Evolutionary conservation across 176 grass and related monocot genomes (phyloP).

Genomic region (Melocanna baccifera): DNA sequence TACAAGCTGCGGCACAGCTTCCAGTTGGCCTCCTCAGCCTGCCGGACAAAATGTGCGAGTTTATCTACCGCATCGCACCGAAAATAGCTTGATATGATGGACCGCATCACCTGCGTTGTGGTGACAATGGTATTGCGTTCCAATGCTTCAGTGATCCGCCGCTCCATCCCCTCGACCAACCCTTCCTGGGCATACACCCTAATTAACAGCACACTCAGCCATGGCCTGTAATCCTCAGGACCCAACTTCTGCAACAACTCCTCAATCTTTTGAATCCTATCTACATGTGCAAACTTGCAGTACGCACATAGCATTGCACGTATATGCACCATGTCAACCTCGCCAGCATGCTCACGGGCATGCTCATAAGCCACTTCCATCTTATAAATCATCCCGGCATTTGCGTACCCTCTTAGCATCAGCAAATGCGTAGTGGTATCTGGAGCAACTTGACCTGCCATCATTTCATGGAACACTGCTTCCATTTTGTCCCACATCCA

Average conservation of each 20-base stretch:
- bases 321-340: conserved; percentile 41
- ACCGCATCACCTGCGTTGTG: conserved; percentile 49
- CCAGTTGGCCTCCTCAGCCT: conserved; percentile 68
- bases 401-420: conserved; percentile 72
- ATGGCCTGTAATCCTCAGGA: conserved; percentile 66
- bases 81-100: conserved; percentile 70
- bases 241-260: conserved; percentile 53
- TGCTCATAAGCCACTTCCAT: conserved; percentile 75
- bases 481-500: conserved; percentile 95
- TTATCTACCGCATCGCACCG: conserved; percentile 48
- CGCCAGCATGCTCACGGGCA: conserved; percentile 33
- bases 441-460: conserved; percentile 47
- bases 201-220: conserved; percentile 84
- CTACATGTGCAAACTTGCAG: conserved; percentile 49
- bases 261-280: conserved; percentile 73
- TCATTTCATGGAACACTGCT: conserved; percentile 47
- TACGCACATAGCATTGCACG: conserved; percentile 84
- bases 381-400: conserved; percentile 63
- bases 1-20: conserved; percentile 77
- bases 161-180: conserved; percentile 73
- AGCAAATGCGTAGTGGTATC: conserved; percentile 66
- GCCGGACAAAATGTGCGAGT: conserved; percentile 58
- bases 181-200: conserved; percentile 71
- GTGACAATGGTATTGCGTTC: conserved; percentile 49
- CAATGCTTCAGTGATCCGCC: conserved; percentile 62